A percentile compares a stretch with the other conserved stretches of the same genome.
phyloP scores from a whole-genome alignment of 495 filamentous ascomycete species.

The Penicillium angulare region DNA sequence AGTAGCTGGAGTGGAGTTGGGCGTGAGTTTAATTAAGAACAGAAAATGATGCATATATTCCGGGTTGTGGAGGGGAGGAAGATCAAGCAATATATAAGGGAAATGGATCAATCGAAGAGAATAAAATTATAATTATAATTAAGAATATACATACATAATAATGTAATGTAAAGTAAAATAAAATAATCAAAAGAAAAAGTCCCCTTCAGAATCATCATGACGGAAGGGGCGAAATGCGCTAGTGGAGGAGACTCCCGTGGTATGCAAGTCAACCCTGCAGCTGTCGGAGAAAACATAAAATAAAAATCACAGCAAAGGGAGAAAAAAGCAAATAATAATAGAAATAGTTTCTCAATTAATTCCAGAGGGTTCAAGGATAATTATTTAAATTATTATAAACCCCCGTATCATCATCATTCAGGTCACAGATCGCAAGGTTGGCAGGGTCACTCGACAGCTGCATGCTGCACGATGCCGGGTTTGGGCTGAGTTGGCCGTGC shows the following conservation, averaged over 20 bases:
- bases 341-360: neutral
- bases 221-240: conserved; percentile 37
- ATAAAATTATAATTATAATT: no score
- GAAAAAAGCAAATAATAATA: conserved; percentile 2
- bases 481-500: conserved; percentile 22
- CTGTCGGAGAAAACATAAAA: conserved; percentile 7
- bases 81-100: neutral
- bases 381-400: neutral
- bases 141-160: neutral
- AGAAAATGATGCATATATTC: no score
- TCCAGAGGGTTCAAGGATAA: neutral
- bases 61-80: no score
- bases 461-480: conserved; percentile 19
- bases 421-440: neutral
- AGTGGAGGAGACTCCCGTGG: conserved; percentile 12
- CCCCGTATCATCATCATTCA: no score
- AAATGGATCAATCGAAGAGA: conserved; percentile 1
- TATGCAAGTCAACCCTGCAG: conserved; percentile 27
- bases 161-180: neutral
- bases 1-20: no score
- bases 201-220: conserved; percentile 26
- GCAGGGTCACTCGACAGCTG: conserved; percentile 17
- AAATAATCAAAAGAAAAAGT: conserved; percentile 1
- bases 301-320: neutral
- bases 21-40: no score